Base-by-base conservation (phyloP, 2,329 filamentous ascomycete genomes). In the Talaromyces sp. region DNA sequence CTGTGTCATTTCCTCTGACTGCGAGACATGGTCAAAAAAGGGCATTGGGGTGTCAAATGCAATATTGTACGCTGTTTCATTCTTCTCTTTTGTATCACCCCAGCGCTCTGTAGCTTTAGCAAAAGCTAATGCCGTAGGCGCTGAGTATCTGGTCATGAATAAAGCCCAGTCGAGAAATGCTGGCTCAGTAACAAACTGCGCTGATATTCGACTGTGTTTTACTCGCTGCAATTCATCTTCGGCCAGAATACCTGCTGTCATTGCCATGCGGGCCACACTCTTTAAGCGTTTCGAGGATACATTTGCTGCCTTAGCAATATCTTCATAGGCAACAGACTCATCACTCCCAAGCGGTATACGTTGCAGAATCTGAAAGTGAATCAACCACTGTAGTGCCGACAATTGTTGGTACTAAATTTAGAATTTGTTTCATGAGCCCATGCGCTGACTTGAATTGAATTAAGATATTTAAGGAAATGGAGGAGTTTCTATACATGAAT, bases 161-260 rank as follows among this genome's bases (percentile, higher is more conserved):
- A 82, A 81, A 3, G 86, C 77, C 84, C 85, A 87, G 67, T 83
- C 82, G 61, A 81, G 78, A 39, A 68, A 61, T 9, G 31, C 58
- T 13, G 47, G 52, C 4, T 66, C 62, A 1, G n/a, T 62, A 15
- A 58, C 67, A 2, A 89, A 78, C 2, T 83, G 72, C 3, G 79
- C 80, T 1, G 85, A 87, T 1, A 81, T 79, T 1, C 84, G 82
- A 1, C 84, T 87, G 71, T 89, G 87, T 9, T 81, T 82, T 66
- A 88, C 81, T 2, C 80, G 67, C 1, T 83, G 82, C 0, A 83
- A 81, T 5, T 73, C 72, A 0, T 82, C 80, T 68, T 88, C 86
- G 50, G 75, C 71, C 73, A 89, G 87, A 65, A 88, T 79, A 11
- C 79, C 77, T 68, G 82, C 84, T 13, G 85, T 87, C 80, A 87